Base-by-base conservation (phyloP, 495 filamentous ascomycete species). In the Pyronema domesticum region DNA sequence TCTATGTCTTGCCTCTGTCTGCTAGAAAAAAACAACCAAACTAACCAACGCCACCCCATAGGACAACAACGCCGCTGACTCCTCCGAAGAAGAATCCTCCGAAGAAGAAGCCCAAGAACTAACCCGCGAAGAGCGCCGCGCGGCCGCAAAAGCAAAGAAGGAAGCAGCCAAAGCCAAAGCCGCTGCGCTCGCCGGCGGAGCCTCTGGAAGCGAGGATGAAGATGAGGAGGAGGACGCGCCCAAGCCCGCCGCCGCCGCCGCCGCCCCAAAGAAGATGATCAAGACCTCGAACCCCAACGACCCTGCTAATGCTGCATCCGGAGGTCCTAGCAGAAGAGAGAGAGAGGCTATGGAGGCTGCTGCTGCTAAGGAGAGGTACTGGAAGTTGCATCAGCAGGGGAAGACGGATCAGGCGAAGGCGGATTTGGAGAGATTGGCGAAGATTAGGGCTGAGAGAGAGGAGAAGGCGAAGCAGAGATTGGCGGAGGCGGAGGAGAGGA, bases 371-470 rank as follows among this genome's bases (percentile, higher is more conserved):
- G 89, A 95, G 73, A 75, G 81, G 52, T 96, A 95, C 64, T 76
- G 82, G 75, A 95, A 95, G 74, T 66, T 96, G 59, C 91, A 98
- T 62, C 86, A 86, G 54, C 86, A 86, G 61, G 91, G 91, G 53
- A 95, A 95, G 76, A 95, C 91, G 39, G 93, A 98, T 53, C 86
- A 96, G 73, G 91, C 89, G 17, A 83, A 82, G 60, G 80, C 86
- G n/a, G 91, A 98, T 73, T 61, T 96, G 63, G 91, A 85, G 49
- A 73, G 91, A 51, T 67, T 98, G 65, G 76, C 72, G 59, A 62
- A 89, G 50, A 85, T 98, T 54, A 75, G 80, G 19, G 85, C 94
- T 75, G 81, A 83, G 73, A 75, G 91, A 37, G 91, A 91, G 67
- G 81, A 82, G 30, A 89, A 94, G 66, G 77, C 85, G 61, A 80